These are phyloP conservation scores for Alloteropsis semialata DNA, from an alignment of 176 grass and related monocot genomes.

Conservation along the genomic window DNA sequence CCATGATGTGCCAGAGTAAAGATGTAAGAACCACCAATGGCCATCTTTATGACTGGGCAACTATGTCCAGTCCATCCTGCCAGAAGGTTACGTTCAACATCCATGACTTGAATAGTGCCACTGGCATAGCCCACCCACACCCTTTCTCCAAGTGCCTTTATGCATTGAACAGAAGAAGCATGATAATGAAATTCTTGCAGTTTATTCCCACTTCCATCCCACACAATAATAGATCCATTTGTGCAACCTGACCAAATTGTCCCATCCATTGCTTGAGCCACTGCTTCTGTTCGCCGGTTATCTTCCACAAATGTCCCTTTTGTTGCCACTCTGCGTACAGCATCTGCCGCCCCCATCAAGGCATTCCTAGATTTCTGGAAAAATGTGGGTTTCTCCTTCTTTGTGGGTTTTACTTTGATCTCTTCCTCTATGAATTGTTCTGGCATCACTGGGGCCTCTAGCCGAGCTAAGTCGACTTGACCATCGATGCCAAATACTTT, in stretches of 20 bases:
- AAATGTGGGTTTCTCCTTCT: constrained; percentile 80
- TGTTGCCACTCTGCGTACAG: constrained; percentile 75
- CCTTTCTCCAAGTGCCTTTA: constrained; percentile 67
- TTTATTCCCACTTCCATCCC: constrained; percentile 72
- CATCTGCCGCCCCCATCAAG: constrained; percentile 83
- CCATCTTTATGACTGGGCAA: constrained; percentile 78
- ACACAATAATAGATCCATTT: constrained; percentile 81
- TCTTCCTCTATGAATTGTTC: constrained; percentile 84
- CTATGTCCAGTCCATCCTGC: constrained; percentile 86
- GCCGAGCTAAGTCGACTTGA: constrained; percentile 54
- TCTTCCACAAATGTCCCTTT: constrained; percentile 84
- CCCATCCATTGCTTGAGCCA: constrained; percentile 65
- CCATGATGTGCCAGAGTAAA: constrained; percentile 88
- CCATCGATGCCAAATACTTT: constrained; percentile 90
- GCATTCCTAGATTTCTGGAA: constrained; percentile 88
- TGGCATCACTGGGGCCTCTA: constrained; percentile 52
- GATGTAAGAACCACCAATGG: constrained; percentile 62
- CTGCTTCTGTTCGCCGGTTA: constrained; percentile 63
- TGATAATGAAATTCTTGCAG: constrained; percentile 73
- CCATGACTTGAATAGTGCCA: constrained; percentile 75
- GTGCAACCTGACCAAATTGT: constrained; percentile 92
- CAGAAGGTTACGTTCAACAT: constrained; percentile 74
- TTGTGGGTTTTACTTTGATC: constrained; percentile 75
- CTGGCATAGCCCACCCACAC: constrained; percentile 89
- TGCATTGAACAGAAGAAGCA: constrained; percentile 75